Evolutionary conservation across 1,284 basidiomycete genomes (phyloP).

Genomic region (Coniferiporia sulphurascens): DNA sequence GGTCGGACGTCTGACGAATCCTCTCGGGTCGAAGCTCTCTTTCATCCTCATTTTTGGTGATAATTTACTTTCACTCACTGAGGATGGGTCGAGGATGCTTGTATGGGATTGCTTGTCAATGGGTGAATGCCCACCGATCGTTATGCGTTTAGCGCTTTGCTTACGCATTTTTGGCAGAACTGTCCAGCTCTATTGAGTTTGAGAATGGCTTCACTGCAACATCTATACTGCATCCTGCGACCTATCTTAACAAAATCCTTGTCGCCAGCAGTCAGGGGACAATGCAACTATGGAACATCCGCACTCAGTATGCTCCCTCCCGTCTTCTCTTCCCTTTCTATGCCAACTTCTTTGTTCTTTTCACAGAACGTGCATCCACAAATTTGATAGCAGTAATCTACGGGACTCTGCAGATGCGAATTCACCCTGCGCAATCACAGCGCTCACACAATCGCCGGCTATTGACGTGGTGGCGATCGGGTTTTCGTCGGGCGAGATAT

Average conservation of each 20-base stretch:
- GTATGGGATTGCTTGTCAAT: conserved; percentile 71
- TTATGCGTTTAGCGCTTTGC: background rate
- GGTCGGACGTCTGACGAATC: conserved; percentile 55
- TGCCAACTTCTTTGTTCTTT: conserved; percentile 7
- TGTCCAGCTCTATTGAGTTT: conserved; percentile 67
- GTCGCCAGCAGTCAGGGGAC: conserved; percentile 79
- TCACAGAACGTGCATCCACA: conserved; percentile 61
- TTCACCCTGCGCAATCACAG: conserved; percentile 61
- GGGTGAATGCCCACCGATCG: conserved; percentile 36
- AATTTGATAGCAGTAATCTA: conserved; percentile 49
- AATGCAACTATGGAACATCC: conserved; percentile 93
- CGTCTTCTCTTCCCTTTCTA: conserved; percentile 1
- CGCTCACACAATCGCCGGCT: conserved; percentile 88
- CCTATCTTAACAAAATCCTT: conserved; percentile 95
- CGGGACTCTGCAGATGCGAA: conserved; percentile 42
- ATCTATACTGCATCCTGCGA: conserved; percentile 86
- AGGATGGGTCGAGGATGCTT: conserved; percentile 76
- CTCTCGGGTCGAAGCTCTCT: conserved; percentile 53
- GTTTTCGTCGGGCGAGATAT: conserved; percentile 82
- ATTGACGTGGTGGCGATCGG: conserved; percentile 94
- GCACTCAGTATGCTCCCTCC: conserved; percentile 58
- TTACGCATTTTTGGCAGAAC: conserved; percentile 32
- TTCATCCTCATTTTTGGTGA: conserved; percentile 76
- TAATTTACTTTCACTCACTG: conserved; percentile 73
- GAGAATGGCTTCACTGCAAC: conserved; percentile 80